These are phyloP conservation scores for Elsinoe batatas DNA, from an alignment of 2,329 filamentous ascomycete genomes.

Conservation along the genomic window DNA sequence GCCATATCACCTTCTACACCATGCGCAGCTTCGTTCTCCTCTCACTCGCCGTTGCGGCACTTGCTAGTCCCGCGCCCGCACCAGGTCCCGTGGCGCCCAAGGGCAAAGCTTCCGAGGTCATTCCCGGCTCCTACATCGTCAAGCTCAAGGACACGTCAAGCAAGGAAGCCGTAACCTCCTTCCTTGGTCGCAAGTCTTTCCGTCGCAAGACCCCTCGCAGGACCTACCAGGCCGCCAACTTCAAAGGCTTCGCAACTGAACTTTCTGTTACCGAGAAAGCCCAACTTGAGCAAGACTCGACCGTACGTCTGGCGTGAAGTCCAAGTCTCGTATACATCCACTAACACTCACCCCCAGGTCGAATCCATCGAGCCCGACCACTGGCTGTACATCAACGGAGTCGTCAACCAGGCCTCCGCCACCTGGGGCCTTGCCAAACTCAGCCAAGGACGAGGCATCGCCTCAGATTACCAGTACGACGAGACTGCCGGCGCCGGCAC, in stretches of 20 bases:
- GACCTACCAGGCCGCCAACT: constrained; percentile 14
- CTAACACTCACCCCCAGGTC: background rate
- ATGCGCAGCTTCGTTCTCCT: too few species aligned
- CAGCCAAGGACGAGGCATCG: constrained; percentile 14
- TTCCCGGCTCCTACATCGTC: constrained; percentile 14
- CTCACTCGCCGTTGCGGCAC: too few species aligned
- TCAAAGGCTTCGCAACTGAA: constrained; percentile 14
- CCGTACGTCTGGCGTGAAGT: constrained; percentile 1
- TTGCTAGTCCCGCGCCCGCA: too few species aligned
- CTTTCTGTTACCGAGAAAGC: constrained; percentile 11
- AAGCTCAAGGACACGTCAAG: constrained; percentile 13
- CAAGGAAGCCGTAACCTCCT: background rate
- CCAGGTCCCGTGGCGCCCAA: too few species aligned
- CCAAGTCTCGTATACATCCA: too few species aligned
- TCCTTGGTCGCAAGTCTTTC: constrained; percentile 10
- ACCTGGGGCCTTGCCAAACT: constrained; percentile 20
- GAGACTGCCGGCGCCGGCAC: constrained; percentile 29
- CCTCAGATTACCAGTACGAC: constrained; percentile 33
- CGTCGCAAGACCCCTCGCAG: constrained; percentile 9
- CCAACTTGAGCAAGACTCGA: constrained; percentile 12
- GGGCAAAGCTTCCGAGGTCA: background rate
- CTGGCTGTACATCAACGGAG: background rate
- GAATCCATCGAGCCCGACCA: constrained; percentile 13
- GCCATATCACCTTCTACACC: too few species aligned
- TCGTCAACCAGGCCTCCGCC: constrained; percentile 16